phyloP scores from a whole-genome alignment of 805 yeast species.

The Pichia scutulata region DNA sequence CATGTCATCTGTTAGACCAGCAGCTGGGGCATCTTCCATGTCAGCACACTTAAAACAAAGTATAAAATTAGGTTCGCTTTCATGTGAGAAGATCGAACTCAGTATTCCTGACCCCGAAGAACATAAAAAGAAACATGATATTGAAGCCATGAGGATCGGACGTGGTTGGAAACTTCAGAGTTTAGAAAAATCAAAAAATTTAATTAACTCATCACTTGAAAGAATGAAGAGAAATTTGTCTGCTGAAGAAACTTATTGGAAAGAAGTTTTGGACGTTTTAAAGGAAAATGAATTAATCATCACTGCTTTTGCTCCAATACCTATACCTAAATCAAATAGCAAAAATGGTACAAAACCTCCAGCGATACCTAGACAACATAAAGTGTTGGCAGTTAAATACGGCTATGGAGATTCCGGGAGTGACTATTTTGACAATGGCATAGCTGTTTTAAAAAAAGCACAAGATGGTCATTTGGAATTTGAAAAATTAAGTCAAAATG shows the following conservation, averaged over 20 bases:
- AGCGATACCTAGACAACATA: not conserved
- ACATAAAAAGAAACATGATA: conserved; percentile 12
- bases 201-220: conserved; percentile 43
- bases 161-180: conserved; percentile 84
- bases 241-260: conserved; percentile 67
- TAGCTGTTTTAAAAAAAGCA: conserved; percentile 56
- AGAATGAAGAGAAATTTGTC: conserved; percentile 46
- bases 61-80: conserved; percentile 69
- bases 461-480: conserved; percentile 38
- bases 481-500: conserved; percentile 28
- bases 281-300: conserved; percentile 54
- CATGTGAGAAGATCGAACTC: conserved; percentile 35
- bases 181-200: conserved; percentile 44
- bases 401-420: conserved; percentile 93
- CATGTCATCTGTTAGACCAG: conserved; percentile 74
- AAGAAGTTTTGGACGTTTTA: conserved; percentile 36
- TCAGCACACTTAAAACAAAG: conserved; percentile 73
- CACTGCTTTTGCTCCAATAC: conserved; percentile 33
- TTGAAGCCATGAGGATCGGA: conserved; percentile 31
- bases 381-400: conserved; percentile 57
- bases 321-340: not conserved
- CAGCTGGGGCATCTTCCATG: conserved; percentile 80
- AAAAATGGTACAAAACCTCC: not conserved
- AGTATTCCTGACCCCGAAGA: conserved; percentile 15
- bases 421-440: conserved; percentile 60